Conservation (phyloP, 768 basidiomycete species). For the Termitomyces sp. region DNA sequence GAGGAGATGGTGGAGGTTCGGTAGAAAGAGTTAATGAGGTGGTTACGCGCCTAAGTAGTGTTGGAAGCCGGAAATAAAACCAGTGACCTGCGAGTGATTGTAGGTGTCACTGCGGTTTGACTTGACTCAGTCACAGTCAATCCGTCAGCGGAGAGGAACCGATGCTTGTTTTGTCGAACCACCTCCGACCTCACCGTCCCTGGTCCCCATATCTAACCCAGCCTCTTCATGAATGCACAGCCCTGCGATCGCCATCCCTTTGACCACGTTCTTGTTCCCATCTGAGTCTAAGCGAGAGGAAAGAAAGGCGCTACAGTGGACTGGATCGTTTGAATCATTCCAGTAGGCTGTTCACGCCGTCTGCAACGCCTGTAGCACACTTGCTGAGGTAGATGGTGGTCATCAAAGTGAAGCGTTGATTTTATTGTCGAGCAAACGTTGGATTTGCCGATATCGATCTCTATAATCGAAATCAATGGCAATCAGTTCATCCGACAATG, state of each 20-base stretch:
- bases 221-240: background rate
- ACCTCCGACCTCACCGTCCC: slow-evolving; percentile 2
- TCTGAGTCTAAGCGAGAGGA: background rate
- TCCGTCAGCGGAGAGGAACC: slow-evolving; percentile 11
- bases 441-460: slow-evolving; percentile 15
- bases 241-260: background rate
- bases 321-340: background rate
- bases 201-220: background rate
- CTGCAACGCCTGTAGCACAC: background rate
- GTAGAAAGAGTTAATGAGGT: slow-evolving; percentile 8
- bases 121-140: slow-evolving; percentile 20
- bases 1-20: slow-evolving; percentile 12
- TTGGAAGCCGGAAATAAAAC: slow-evolving; percentile 15
- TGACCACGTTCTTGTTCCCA: background rate
- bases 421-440: background rate
- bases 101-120: slow-evolving; percentile 10
- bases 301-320: background rate
- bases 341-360: background rate
- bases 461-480: slow-evolving; percentile 12
- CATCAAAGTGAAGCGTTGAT: background rate
- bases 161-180: slow-evolving; percentile 7
- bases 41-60: slow-evolving; percentile 16
- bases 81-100: slow-evolving; percentile 11
- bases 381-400: slow-evolving; percentile 4
- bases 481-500: slow-evolving; percentile 8